Conservation (phyloP, 2,329 filamentous ascomycete genomes). For the Aspergillus melleus region DNA sequence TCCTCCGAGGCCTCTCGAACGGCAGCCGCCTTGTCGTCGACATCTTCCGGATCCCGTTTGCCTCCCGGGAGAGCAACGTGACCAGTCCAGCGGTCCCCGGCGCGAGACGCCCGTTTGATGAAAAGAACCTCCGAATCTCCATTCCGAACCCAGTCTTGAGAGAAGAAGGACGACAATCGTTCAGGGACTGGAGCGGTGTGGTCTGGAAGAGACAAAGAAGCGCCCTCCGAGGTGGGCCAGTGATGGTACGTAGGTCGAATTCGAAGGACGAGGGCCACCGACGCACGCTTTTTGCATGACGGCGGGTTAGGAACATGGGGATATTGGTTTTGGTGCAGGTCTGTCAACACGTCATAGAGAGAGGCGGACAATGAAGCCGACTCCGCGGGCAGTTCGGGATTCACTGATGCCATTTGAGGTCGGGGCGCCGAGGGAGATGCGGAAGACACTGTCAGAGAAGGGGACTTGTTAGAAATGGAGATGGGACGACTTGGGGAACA, state of each 20-base stretch:
- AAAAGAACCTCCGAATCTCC: slow-evolving; percentile 69
- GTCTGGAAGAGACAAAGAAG: slow-evolving; percentile 19
- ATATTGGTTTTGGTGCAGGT: slow-evolving; percentile 39
- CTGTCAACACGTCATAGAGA: slow-evolving; percentile 33
- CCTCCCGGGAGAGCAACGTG: slow-evolving; percentile 70
- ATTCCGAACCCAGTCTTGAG: slow-evolving; percentile 63
- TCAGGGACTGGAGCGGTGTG: slow-evolving; percentile 33
- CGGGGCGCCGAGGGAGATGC: background rate
- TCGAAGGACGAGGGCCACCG: slow-evolving; percentile 65
- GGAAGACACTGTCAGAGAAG: background rate
- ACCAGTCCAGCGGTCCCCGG: slow-evolving; percentile 67
- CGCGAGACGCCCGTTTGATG: slow-evolving; percentile 66
- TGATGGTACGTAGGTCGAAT: slow-evolving; percentile 59
- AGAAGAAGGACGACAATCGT: slow-evolving; percentile 59
- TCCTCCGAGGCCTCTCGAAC: slow-evolving; percentile 67
- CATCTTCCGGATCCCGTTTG: slow-evolving; percentile 65
- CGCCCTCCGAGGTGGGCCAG: slow-evolving; percentile 44
- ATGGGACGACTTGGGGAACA: background rate
- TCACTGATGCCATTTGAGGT: background rate
- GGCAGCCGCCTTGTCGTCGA: slow-evolving; percentile 61
- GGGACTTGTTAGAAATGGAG: background rate
- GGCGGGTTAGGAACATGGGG: slow-evolving; percentile 49
- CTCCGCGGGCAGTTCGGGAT: background rate
- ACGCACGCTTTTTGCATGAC: slow-evolving; percentile 59
- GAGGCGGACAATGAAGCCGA: slow-evolving; percentile 22